Evolutionary conservation across 208 protist genomes (phyloP), one percentile per base, ranked within the genome.

Genomic region (Acanthamoeba castellanii): DNA sequence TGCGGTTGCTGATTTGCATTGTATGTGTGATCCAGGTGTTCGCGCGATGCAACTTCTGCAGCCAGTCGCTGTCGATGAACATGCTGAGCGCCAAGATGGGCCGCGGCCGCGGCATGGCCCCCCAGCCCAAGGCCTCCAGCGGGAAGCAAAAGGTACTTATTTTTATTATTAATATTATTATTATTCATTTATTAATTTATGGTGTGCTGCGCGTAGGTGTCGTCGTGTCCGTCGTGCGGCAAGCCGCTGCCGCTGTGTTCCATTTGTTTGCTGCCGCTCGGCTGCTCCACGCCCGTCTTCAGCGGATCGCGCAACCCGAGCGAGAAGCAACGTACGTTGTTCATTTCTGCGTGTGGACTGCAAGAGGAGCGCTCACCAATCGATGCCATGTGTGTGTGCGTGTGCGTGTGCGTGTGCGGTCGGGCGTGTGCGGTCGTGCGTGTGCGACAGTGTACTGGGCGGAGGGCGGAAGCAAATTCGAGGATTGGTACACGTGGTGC

Each of bases 401-500:
- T 84, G 37, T n/a, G 22, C 7, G 13, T 34, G 20, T 70, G 64
- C 16, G 64, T 34, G n/a, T 70, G 27, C 14, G 20, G n/a, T n/a
- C 37, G 30, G 5, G 37, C 20, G 47, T 52, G 47, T 52, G 47
- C 11, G 47, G 4, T 4, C 11, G 47, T 52, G 18, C 45, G 70
- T 32, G 70, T 42, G 14, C 66, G 66, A 37, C 70, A 92, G 85
- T 74, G 42, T 92, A 92, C 70, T 96, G 95, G 95, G 59, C 88
- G 20, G 66, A 72, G 16, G 95, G 94, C 34, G 61, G 76, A 2
- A 78, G 82, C 64, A 61, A 47, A n/a, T 96, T 97, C 59, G 96
- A 95, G 57, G 92, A 96, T 5, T 98, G 97, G 97, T 98, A 97
- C 64, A 96, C 96, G 16, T 98, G 97, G 97, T 98, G 97, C 85